These are phyloP conservation scores for Elasticomyces elasticus DNA, from an alignment of 495 filamentous ascomycete genomes.

Conservation along the genomic window DNA sequence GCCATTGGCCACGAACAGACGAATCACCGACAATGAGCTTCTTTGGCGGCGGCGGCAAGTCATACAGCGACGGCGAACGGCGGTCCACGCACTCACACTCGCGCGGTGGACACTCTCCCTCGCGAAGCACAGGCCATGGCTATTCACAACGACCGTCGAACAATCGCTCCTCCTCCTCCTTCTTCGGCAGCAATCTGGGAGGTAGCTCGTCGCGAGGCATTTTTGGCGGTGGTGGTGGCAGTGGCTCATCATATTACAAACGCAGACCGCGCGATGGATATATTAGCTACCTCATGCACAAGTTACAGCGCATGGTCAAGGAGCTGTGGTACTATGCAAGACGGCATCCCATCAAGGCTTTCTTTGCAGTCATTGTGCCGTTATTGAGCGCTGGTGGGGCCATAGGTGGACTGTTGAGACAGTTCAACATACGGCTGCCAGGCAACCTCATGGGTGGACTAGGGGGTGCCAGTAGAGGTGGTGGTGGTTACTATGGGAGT, in stretches of 20 bases:
- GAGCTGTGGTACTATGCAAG: conserved; percentile 67
- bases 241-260: conserved; percentile 50
- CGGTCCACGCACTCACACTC: conserved; percentile 12
- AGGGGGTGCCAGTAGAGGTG: conserved; percentile 16
- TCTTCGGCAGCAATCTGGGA: background rate
- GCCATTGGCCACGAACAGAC: background rate
- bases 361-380: conserved; percentile 76
- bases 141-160: conserved; percentile 16
- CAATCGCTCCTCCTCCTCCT: conserved; percentile 1
- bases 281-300: conserved; percentile 54
- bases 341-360: conserved; percentile 69
- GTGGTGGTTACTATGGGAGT: conserved; percentile 41
- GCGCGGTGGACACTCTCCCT: conserved; percentile 7
- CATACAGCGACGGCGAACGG: conserved; percentile 14
- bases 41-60: conserved; percentile 17
- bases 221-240: conserved; percentile 4
- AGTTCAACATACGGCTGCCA: conserved; percentile 69
- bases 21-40: conserved; percentile 19
- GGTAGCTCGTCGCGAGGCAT: conserved; percentile 7
- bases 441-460: conserved; percentile 3
- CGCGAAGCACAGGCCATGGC: conserved; percentile 11
- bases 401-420: conserved; percentile 56
- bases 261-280: conserved; percentile 66
- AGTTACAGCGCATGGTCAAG: conserved; percentile 62
- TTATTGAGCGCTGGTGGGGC: conserved; percentile 66